phyloP scores from a whole-genome alignment of 2,329 filamentous ascomycete species.

The Colletotrichum shisoi region DNA sequence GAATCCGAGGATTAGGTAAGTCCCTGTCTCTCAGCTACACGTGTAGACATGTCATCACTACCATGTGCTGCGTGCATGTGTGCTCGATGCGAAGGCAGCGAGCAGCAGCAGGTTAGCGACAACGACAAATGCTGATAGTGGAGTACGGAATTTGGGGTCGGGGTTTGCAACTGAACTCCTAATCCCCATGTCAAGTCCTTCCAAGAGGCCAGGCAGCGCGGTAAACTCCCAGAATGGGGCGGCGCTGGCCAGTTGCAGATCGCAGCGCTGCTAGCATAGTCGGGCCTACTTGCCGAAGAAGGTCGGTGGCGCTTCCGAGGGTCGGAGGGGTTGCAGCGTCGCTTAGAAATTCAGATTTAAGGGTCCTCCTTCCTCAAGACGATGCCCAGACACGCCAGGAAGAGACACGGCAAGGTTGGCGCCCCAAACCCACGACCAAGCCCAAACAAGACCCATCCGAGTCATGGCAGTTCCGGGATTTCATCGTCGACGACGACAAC shows the following conservation, averaged over 20 bases:
- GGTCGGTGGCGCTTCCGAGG: constrained; percentile 29
- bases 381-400: constrained; percentile 13
- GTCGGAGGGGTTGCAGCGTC: constrained; percentile 28
- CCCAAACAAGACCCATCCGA: constrained; percentile 29
- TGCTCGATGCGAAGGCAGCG: constrained; percentile 10
- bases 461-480: constrained; percentile 32
- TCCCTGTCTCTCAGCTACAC: not conserved
- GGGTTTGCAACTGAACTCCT: not conserved
- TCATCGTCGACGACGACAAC: constrained; percentile 17
- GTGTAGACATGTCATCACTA: not conserved
- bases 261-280: constrained; percentile 23
- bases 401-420: constrained; percentile 26
- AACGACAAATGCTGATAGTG: constrained; percentile 7
- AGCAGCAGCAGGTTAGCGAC: not conserved
- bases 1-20: constrained; percentile 15
- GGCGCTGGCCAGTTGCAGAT: constrained; percentile 2
- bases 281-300: constrained; percentile 33
- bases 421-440: constrained; percentile 23
- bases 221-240: not conserved
- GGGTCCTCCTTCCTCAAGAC: constrained; percentile 32
- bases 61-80: not conserved
- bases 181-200: not conserved
- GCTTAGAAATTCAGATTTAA: constrained; percentile 36
- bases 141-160: not conserved
- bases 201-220: not conserved